Percentiles rank a stretch among this genome's conserved stretches.
phyloP scores from a whole-genome alignment of 345 rosid species.

The Gossypium rotundifolium region DNA sequence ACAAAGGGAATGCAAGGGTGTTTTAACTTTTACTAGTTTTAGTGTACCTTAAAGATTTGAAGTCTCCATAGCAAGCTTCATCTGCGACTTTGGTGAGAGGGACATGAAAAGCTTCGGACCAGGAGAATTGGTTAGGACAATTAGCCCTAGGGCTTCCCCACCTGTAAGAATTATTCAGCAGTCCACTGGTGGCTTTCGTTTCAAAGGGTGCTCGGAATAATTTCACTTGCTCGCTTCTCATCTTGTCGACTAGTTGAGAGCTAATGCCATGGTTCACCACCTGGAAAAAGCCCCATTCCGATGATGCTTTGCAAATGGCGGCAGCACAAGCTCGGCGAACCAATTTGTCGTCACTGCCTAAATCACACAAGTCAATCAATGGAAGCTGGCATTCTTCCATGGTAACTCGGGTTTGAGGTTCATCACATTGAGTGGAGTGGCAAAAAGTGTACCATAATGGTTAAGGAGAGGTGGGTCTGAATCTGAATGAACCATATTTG shows the following conservation, averaged over 20 bases:
- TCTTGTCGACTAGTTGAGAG: slow-evolving; percentile 29
- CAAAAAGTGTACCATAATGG: slow-evolving; percentile 22
- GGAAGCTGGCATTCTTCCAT: slow-evolving; percentile 52
- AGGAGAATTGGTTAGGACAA: slow-evolving; percentile 43
- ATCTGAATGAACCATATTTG: slow-evolving; percentile 18
- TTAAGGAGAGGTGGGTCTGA: slow-evolving; percentile 38
- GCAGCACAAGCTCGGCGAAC: slow-evolving; percentile 25
- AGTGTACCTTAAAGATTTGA: slow-evolving; percentile 36
- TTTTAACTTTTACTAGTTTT: not conserved
- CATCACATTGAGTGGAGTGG: not conserved
- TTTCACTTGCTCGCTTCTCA: slow-evolving; percentile 43
- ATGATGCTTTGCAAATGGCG: slow-evolving; percentile 44
- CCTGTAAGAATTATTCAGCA: slow-evolving; percentile 49
- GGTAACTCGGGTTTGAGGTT: not conserved
- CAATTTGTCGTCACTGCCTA: slow-evolving; percentile 19
- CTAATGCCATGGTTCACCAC: slow-evolving; percentile 59
- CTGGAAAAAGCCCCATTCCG: slow-evolving; percentile 73
- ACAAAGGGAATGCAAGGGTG: not conserved
- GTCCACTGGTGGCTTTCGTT: slow-evolving; percentile 32
- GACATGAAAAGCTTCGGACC: slow-evolving; percentile 71
- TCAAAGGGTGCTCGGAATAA: slow-evolving; percentile 44
- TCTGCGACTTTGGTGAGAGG: slow-evolving; percentile 48
- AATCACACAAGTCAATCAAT: slow-evolving; percentile 39
- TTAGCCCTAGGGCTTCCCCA: slow-evolving; percentile 58
- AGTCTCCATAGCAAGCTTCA: slow-evolving; percentile 38